A percentile compares a stretch with the other conserved stretches of the same genome.
These are phyloP conservation scores for Penicillium atrosanguineum DNA, from an alignment of 495 filamentous ascomycete genomes.

Conservation along the genomic window DNA sequence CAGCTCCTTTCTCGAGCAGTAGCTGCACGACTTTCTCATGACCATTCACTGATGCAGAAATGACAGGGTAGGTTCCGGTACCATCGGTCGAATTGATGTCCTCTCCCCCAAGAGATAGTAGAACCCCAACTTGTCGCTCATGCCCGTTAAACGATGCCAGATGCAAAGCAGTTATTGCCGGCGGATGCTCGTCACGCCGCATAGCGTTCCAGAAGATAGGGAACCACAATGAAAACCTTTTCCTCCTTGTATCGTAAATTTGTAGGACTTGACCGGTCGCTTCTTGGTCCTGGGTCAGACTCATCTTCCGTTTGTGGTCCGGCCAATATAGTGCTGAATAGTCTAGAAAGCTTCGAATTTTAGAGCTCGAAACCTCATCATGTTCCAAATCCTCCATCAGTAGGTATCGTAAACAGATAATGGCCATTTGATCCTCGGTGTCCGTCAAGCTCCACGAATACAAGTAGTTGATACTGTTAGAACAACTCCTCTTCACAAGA, in stretches of 20 bases:
- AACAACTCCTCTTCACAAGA: constrained; percentile 12
- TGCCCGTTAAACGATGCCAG: constrained; percentile 20
- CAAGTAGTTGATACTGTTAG: not conserved
- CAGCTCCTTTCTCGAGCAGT: not conserved
- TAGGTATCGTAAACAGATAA: constrained; percentile 25
- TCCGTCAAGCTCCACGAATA: constrained; percentile 12
- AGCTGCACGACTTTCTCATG: constrained; percentile 4
- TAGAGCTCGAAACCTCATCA: not conserved
- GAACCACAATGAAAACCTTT: constrained; percentile 15
- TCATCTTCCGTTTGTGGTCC: constrained; percentile 18
- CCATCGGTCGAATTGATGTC: constrained; percentile 7
- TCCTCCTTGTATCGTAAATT: constrained; percentile 9
- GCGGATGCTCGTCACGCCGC: not conserved
- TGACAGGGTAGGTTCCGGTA: not conserved
- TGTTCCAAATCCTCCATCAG: constrained; percentile 16
- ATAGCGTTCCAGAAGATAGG: constrained; percentile 15
- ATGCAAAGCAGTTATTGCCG: constrained; percentile 13
- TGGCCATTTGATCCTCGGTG: constrained; percentile 14
- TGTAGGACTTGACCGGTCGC: constrained; percentile 4
- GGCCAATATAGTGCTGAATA: constrained; percentile 28
- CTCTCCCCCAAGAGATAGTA: constrained; percentile 16
- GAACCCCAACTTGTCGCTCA: constrained; percentile 9
- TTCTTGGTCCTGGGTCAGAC: not conserved
- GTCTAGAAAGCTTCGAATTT: constrained; percentile 14
- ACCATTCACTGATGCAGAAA: not conserved